Percentiles rank a stretch among this genome's conserved stretches.
Conservation (phyloP, 345 rosid species). For the Salix brachista region DNA sequence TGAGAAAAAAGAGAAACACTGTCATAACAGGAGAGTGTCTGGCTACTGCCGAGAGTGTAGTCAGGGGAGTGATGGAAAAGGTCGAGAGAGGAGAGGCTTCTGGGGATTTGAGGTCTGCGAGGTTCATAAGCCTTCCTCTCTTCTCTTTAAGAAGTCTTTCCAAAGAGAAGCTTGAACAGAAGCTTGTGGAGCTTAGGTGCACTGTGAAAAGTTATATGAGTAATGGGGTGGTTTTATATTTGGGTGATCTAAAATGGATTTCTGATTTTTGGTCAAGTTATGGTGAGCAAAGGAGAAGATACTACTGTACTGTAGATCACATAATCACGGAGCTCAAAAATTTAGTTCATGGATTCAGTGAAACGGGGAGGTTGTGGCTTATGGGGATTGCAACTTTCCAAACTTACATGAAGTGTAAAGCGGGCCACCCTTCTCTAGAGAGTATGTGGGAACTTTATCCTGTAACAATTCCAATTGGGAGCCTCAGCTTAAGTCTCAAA, state of each 20-base stretch:
- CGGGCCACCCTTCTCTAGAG: slow-evolving; percentile 60
- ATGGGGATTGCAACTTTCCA: slow-evolving; percentile 51
- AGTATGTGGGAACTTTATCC: slow-evolving; percentile 58
- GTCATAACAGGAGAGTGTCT: slow-evolving; percentile 50
- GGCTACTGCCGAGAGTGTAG: slow-evolving; percentile 36
- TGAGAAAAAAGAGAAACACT: slow-evolving; percentile 42
- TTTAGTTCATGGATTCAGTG: slow-evolving; percentile 39
- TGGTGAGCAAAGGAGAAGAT: slow-evolving; percentile 44
- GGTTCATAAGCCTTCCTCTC: slow-evolving; percentile 54
- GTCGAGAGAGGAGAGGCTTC: slow-evolving; percentile 50
- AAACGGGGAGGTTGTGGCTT: slow-evolving; percentile 41
- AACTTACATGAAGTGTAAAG: slow-evolving; percentile 54
- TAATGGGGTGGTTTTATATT: slow-evolving; percentile 48
- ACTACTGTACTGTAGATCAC: slow-evolving; percentile 40
- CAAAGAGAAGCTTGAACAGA: slow-evolving; percentile 54
- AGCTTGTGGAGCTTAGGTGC: slow-evolving; percentile 50
- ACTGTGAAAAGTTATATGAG: slow-evolving; percentile 38
- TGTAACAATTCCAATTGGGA: slow-evolving; percentile 44
- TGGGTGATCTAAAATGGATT: slow-evolving; percentile 62
- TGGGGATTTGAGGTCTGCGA: slow-evolving; percentile 39
- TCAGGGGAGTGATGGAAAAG: slow-evolving; percentile 46
- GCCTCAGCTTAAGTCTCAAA: slow-evolving; percentile 56
- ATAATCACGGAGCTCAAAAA: slow-evolving; percentile 54
- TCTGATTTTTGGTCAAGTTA: slow-evolving; percentile 54
- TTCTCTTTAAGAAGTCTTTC: slow-evolving; percentile 40